These are phyloP conservation scores for Hymenotorrendiella dingleyae DNA, from an alignment of 2,329 filamentous ascomycete species.

Conservation along the genomic window DNA sequence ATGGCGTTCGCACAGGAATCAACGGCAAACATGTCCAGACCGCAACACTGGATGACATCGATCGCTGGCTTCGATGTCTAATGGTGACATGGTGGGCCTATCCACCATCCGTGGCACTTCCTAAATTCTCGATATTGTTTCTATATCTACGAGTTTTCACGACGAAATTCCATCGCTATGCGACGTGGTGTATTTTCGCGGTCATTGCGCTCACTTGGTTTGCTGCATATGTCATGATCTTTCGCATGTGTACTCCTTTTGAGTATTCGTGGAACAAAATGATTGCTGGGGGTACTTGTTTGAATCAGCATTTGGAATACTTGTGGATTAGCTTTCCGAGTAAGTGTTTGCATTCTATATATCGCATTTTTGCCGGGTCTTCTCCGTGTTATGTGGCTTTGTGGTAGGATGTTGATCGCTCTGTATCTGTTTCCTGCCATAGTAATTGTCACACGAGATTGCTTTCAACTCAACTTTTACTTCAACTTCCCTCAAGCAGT, in stretches of 20 bases:
- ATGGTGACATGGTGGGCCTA: not conserved
- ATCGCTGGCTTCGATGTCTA: not conserved
- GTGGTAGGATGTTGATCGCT: no score
- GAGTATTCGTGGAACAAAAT: constrained; percentile 16
- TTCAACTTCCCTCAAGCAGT: no score
- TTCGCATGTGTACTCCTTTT: constrained; percentile 14
- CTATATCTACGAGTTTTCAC: constrained; percentile 16
- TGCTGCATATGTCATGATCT: constrained; percentile 7
- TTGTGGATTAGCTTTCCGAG: not conserved
- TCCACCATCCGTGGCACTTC: constrained; percentile 9
- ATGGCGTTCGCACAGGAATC: not conserved
- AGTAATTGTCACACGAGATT: no score
- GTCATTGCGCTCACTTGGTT: constrained; percentile 4
- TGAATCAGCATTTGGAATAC: not conserved
- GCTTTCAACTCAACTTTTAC: no score
- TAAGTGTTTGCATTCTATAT: not conserved
- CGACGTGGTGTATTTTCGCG: constrained; percentile 7
- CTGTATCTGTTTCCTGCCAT: no score
- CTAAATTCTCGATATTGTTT: constrained; percentile 13
- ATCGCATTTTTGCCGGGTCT: not conserved
- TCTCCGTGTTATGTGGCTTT: not conserved
- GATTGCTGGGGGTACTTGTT: constrained; percentile 8
- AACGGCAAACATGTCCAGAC: not conserved
- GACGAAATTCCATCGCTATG: constrained; percentile 7
- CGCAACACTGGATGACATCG: not conserved